Conservation (phyloP, 2,329 filamentous ascomycete genomes). For the Fusarium brachygibbosum region DNA sequence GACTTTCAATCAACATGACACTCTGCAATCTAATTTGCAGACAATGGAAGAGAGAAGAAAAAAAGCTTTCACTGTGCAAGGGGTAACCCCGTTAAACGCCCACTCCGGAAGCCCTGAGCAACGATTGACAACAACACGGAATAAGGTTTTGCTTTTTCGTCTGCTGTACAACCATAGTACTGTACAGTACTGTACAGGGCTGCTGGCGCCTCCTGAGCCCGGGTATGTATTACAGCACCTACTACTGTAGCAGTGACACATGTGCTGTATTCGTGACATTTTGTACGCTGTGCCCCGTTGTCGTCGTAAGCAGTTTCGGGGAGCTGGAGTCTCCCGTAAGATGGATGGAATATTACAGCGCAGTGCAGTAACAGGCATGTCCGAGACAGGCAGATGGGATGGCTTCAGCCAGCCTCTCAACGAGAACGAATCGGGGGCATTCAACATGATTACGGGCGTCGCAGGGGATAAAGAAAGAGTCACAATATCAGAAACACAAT, state of each 20-base stretch:
- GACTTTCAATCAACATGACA: conserved; percentile 21
- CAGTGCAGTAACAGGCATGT: conserved; percentile 14
- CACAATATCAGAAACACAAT: conserved; percentile 4
- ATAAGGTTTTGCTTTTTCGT: conserved; percentile 24
- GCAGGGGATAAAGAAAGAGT: conserved; percentile 4
- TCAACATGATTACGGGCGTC: conserved; percentile 18
- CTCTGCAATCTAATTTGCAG: conserved; percentile 29
- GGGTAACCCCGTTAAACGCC: conserved; percentile 27
- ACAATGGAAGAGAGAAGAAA: neutral
- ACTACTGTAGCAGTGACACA: neutral
- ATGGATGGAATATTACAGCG: conserved; percentile 13
- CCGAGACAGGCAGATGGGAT: conserved; percentile 43
- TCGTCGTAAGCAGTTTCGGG: conserved; percentile 34
- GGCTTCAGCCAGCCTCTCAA: conserved; percentile 25
- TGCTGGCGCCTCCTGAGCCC: neutral
- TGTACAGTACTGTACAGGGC: neutral
- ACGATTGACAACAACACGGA: conserved; percentile 28
- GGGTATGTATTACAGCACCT: conserved; percentile 14
- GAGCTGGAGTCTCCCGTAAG: conserved; percentile 24
- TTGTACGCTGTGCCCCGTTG: conserved; percentile 27
- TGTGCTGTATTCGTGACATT: conserved; percentile 13
- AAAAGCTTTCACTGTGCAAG: conserved; percentile 22
- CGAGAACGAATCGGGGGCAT: conserved; percentile 15
- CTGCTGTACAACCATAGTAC: neutral
- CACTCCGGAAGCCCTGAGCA: conserved; percentile 14